Base-by-base conservation (phyloP, 257 asterid genomes). In the Nicotiana benthamiana region DNA sequence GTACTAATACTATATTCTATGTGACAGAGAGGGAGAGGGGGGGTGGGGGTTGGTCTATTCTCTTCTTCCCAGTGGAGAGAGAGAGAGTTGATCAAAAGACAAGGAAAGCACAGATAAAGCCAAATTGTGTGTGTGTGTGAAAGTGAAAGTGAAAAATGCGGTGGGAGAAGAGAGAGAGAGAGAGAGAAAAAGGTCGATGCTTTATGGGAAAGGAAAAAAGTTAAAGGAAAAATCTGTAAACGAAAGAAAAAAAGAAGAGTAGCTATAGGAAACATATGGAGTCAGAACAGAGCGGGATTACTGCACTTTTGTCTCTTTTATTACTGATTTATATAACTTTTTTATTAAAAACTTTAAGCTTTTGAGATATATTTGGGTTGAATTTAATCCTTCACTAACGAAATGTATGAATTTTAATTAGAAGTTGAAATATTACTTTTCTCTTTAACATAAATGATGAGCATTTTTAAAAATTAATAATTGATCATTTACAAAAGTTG, bases 81-180 rank as follows among this genome's bases (percentile, higher is more conserved):
- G 59, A 70, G 22, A 46, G 13, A 11, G 77, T 46, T 72, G 46
- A 72, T 72, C 60, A 46, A 40, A 72, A 72, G 78, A 72, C 78
- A 72, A 72, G 2, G 78, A 72, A 72, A 72, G 78, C 59, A 72
- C 78, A 72, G 46, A 72, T 72, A 72, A 72, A 46, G 78, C 78
- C 78, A 72, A 72, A 46, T 46, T 72, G 77, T 72, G 78, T 68
- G 76, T 68, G 76, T 10, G 56, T 72, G 78, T 72, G 78, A 72
- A 72, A 46, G 77, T 72, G 78, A 46, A 43, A 72, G 78, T 72
- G 78, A 54, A 51, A 17, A 15, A 17, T 40, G 20, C 8, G 60
- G 20, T 54, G 60, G 60, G 60, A 54, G 20, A 20, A 51, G 56
- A 51, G 16, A 51, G 60, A 48, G 53, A 46, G 12, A 48, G 52